A percentile compares a stretch with the other conserved stretches of the same genome.
These are phyloP conservation scores for Oryza brachyantha DNA, from an alignment of 176 grass and related monocot species.

Conservation along the genomic window DNA sequence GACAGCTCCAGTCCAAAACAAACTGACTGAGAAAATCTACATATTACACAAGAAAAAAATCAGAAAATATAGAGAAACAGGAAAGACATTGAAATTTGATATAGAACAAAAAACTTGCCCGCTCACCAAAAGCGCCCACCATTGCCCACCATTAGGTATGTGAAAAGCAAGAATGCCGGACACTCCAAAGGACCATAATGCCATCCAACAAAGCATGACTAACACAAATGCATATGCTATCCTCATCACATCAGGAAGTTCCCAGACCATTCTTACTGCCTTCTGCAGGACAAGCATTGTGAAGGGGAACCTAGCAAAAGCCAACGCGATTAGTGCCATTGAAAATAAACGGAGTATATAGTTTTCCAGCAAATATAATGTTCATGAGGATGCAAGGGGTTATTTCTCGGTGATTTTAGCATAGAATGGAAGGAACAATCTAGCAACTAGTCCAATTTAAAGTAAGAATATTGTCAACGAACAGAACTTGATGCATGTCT, in stretches of 20 bases:
- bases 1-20: slow-evolving; percentile 96
- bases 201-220: slow-evolving; percentile 92
- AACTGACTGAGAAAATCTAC: slow-evolving; percentile 90
- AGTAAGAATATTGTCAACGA: neutral
- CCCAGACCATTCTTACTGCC: slow-evolving; percentile 86
- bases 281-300: slow-evolving; percentile 95
- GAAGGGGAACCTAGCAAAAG: slow-evolving; percentile 86
- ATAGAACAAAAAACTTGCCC: slow-evolving; percentile 65
- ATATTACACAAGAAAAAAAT: slow-evolving; percentile 30
- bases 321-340: slow-evolving; percentile 18
- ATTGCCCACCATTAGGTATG: slow-evolving; percentile 77
- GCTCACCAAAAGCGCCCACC: slow-evolving; percentile 99
- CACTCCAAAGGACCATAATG: slow-evolving; percentile 91
- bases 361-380: slow-evolving; percentile 24
- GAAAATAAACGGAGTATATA: slow-evolving; percentile 8
- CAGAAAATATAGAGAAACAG: slow-evolving; percentile 3
- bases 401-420: neutral
- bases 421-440: neutral
- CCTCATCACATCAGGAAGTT: slow-evolving; percentile 73
- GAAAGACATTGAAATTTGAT: slow-evolving; percentile 9
- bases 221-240: slow-evolving; percentile 82
- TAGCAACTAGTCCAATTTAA: neutral
- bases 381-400: neutral
- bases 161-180: slow-evolving; percentile 78
- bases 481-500: neutral